Percentiles rank a stretch among this genome's conserved stretches.
These are phyloP conservation scores for Paramecium octaurelia DNA, from an alignment of 73 alveolate genomes.

Conservation along the genomic window DNA sequence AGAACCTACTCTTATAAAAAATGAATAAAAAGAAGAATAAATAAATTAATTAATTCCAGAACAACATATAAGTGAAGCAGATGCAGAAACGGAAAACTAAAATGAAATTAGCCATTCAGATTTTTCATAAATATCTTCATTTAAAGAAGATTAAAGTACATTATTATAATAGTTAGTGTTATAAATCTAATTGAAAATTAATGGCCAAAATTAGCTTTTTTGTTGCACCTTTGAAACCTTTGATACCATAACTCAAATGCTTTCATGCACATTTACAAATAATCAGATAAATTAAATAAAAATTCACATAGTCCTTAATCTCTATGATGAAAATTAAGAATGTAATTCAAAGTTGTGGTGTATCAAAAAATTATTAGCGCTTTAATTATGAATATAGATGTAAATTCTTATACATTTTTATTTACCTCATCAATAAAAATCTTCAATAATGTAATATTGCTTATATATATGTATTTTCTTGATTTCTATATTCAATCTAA, in stretches of 20 bases:
- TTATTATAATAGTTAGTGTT: background rate
- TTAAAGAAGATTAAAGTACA: background rate
- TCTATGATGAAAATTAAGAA: background rate
- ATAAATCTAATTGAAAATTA: background rate
- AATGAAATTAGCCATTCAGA: background rate
- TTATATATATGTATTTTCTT: no score
- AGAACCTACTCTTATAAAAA: background rate
- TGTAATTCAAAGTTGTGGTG: background rate
- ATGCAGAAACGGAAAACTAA: background rate
- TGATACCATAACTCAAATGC: background rate
- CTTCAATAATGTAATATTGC: background rate
- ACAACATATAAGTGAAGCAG: background rate
- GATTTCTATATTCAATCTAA: no score
- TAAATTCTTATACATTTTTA: background rate
- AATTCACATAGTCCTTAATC: background rate
- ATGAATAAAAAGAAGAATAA: background rate
- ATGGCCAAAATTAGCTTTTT: background rate
- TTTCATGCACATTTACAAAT: background rate
- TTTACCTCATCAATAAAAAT: background rate
- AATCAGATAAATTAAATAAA: background rate
- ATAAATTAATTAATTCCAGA: background rate
- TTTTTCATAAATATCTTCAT: background rate
- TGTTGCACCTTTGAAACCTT: background rate
- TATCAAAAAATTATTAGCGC: background rate
- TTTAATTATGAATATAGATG: background rate